Conservation (phyloP, 768 basidiomycete species). For the Mycena kentingensis region DNA sequence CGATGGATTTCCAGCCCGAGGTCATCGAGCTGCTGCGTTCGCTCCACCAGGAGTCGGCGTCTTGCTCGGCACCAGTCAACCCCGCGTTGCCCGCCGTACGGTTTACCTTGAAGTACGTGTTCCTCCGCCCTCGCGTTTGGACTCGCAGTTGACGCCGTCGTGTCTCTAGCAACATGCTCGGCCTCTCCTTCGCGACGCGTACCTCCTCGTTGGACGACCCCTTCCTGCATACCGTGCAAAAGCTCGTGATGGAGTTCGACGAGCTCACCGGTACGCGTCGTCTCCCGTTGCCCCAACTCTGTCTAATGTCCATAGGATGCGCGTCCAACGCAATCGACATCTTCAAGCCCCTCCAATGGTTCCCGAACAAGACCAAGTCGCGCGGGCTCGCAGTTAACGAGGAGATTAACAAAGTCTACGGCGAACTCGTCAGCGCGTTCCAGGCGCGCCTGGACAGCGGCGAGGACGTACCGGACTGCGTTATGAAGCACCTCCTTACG, state of each 20-base stretch:
- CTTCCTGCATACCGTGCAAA: conserved; percentile 25
- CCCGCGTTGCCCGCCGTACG: conserved; percentile 25
- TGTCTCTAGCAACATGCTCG: conserved; percentile 28
- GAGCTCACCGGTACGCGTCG: conserved; percentile 19
- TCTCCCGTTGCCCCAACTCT: not conserved
- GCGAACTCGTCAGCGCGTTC: conserved; percentile 33
- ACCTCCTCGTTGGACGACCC: conserved; percentile 23
- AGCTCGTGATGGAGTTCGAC: conserved; percentile 30
- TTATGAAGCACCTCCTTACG: conserved; percentile 34
- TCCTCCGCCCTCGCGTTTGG: not conserved
- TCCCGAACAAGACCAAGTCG: conserved; percentile 23
- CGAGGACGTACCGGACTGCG: conserved; percentile 37
- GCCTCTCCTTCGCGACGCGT: conserved; percentile 27
- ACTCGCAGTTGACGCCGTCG: not conserved
- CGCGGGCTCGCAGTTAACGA: conserved; percentile 26
- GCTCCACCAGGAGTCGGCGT: conserved; percentile 14
- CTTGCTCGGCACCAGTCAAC: conserved; percentile 23
- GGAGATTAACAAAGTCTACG: conserved; percentile 34
- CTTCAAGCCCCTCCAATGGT: conserved; percentile 23
- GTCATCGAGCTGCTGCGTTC: conserved; percentile 22
- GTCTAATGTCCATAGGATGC: conserved; percentile 13
- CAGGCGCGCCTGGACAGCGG: conserved; percentile 31
- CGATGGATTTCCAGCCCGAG: conserved; percentile 23
- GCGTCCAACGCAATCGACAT: conserved; percentile 30
- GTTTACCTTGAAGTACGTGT: conserved; percentile 25